Percentiles rank a stretch among this genome's conserved stretches.
Conservation (phyloP, 768 basidiomycete genomes). For the Lactifluus echinatus region DNA sequence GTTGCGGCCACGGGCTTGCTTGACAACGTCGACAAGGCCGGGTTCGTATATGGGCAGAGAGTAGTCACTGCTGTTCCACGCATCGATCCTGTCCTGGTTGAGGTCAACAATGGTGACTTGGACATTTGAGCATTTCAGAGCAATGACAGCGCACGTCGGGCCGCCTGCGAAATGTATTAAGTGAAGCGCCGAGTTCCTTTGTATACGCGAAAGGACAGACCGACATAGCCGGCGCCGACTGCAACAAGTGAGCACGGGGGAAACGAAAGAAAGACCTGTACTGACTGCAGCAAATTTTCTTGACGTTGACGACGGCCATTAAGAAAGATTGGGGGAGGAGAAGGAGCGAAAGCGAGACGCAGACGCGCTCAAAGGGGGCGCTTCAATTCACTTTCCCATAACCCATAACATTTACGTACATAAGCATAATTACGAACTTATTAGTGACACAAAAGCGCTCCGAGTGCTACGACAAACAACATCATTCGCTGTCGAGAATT, state of each 20-base stretch:
- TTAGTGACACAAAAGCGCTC: background rate
- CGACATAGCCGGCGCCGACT: conserved; percentile 93
- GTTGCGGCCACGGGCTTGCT: conserved; percentile 82
- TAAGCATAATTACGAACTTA: too few species aligned
- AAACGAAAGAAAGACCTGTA: conserved; percentile 21
- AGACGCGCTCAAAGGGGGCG: too few species aligned
- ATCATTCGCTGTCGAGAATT: conserved; percentile 32
- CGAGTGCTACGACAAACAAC: conserved; percentile 14
- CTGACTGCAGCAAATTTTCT: conserved; percentile 86
- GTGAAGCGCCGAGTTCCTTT: background rate
- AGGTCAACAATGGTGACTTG: conserved; percentile 96
- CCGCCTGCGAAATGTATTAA: conserved; percentile 50
- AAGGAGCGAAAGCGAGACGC: conserved; percentile 12
- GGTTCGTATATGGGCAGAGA: conserved; percentile 95
- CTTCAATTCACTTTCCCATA: too few species aligned
- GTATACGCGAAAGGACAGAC: conserved; percentile 35
- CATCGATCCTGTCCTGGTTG: conserved; percentile 88
- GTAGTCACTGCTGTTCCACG: conserved; percentile 89
- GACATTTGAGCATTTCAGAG: conserved; percentile 88
- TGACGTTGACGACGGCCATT: conserved; percentile 55
- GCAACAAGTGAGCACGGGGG: conserved; percentile 17
- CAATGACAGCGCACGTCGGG: conserved; percentile 92
- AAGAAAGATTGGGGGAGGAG: conserved; percentile 5
- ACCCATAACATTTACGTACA: background rate
- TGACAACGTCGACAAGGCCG: conserved; percentile 87